Base-by-base conservation (phyloP, 2,329 filamentous ascomycete genomes). In the Cadophora luteo-olivacea region DNA sequence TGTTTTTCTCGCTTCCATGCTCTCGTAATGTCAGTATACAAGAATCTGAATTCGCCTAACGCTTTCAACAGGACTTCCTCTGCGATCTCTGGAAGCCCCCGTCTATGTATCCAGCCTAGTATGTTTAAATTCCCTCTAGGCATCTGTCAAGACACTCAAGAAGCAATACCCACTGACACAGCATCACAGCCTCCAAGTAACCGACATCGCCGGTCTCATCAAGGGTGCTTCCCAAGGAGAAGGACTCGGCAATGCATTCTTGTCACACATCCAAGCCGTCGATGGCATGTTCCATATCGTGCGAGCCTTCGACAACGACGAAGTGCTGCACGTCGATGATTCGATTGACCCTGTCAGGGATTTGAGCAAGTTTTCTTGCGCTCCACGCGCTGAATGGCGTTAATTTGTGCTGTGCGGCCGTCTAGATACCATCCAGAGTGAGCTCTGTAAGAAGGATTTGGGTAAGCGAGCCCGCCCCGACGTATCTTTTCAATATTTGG, bases 231-330 rank as follows among this genome's bases (percentile, higher is more conserved):
- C 80, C 0, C 75, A 82, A 69, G 81, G 81, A 69, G 80, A 80
- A 65, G 81, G 81, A 60, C 79, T 83, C 29, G 81, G 81, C 70
- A 83, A 83, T 71, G 81, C 81, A 1, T 83, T 83, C 71, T 68
- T 83, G 16, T 82, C 80, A 16, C 81, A 83, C 69, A 83, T 83
- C 38, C 81, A 83, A 67, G 81, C 81, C 0, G 81, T 83, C 2
- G 81, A 83, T 51, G 81, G 81, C 71, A 82, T 83, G 75, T 83
- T 79, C 72, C 81, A 83, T 69, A 79, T 83, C 72, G 81, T 83
- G 49, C 78, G 81, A 72, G 81, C 81, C 4, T 83, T 83, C 65
- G 81, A 83, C 54, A 83, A 83, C 61, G 79, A 83, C 64, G 78
- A 83, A 65, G 81, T 83, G 16, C 70, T 83, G 65, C 81, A 83